Conservation (phyloP, 768 basidiomycete genomes). For the Infundibulicybe gibba region DNA sequence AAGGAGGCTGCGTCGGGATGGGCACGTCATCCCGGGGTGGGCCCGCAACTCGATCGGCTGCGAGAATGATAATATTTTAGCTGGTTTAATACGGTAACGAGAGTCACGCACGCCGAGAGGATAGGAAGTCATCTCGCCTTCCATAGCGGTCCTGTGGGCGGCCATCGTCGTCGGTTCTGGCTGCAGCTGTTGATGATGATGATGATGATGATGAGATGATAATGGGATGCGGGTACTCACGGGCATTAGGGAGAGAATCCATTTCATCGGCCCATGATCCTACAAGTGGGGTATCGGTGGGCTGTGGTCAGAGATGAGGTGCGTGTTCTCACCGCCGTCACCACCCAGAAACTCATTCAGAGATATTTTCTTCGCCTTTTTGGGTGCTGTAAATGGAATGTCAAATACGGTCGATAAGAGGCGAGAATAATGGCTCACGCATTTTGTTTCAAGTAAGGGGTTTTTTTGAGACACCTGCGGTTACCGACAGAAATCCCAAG, state of each 20-base stretch:
- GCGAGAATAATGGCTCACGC: no score
- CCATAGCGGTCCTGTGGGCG: slow-evolving; percentile 52
- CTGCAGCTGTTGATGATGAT: slow-evolving; percentile 48
- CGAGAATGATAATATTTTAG: slow-evolving; percentile 8
- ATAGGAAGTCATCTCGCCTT: slow-evolving; percentile 62
- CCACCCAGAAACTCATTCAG: slow-evolving; percentile 92
- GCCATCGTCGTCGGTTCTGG: slow-evolving; percentile 62
- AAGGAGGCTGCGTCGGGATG: slow-evolving; percentile 93
- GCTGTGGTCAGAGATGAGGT: no score
- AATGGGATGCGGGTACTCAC: slow-evolving; percentile 47
- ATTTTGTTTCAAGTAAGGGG: no score
- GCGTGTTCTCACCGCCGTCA: slow-evolving; percentile 45
- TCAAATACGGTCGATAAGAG: not conserved
- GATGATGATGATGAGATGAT: no score
- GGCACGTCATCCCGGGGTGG: slow-evolving; percentile 87
- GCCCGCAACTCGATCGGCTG: slow-evolving; percentile 51
- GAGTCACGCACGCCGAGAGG: slow-evolving; percentile 51
- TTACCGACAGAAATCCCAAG: no score
- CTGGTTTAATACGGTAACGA: not conserved
- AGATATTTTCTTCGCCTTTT: slow-evolving; percentile 91
- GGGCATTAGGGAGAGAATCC: slow-evolving; percentile 89
- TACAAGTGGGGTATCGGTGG: slow-evolving; percentile 42
- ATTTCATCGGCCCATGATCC: slow-evolving; percentile 99
- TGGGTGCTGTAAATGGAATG: slow-evolving; percentile 59
- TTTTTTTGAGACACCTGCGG: no score